A percentile compares a stretch with the other conserved stretches of the same genome.
These are phyloP conservation scores for Heliamphora exappendiculata DNA, from an alignment of 148 eudicot species.

Conservation along the genomic window DNA sequence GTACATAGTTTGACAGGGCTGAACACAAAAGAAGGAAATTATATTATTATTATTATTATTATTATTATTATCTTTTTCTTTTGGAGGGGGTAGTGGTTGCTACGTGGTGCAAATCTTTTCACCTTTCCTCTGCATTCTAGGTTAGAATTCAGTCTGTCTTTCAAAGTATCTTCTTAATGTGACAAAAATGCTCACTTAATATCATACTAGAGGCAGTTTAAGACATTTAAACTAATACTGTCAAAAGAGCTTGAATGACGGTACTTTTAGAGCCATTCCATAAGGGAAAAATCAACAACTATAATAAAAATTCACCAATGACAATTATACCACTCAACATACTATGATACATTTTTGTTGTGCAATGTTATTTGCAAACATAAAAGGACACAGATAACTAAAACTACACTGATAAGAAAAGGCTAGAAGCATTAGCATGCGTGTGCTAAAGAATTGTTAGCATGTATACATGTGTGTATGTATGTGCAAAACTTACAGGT, in stretches of 20 bases:
- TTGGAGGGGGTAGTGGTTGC: background rate
- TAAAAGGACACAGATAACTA: background rate
- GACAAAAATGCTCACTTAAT: background rate
- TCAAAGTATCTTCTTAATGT: background rate
- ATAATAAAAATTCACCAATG: background rate
- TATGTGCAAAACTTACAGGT: background rate
- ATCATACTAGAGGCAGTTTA: background rate
- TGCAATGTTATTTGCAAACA: background rate
- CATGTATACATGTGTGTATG: background rate
- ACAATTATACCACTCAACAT: background rate
- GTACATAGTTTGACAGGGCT: background rate
- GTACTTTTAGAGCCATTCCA: background rate
- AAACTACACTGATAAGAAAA: background rate
- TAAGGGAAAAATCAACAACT: background rate
- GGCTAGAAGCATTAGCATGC: background rate
- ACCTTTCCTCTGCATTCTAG: slow-evolving; percentile 5
- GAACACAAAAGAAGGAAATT: background rate
- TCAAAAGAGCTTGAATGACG: background rate
- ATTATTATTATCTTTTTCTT: no score
- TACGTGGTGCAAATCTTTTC: slow-evolving; percentile 5
- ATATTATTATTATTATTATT: no score
- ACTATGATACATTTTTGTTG: background rate
- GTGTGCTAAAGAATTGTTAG: background rate
- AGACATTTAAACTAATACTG: background rate
- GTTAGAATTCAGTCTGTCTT: slow-evolving; percentile 3